Evolutionary conservation across 2,329 filamentous ascomycete genomes (phyloP), one percentile per base, ranked within the genome.

Genomic region (Calonectria pseudoreteaudii): DNA sequence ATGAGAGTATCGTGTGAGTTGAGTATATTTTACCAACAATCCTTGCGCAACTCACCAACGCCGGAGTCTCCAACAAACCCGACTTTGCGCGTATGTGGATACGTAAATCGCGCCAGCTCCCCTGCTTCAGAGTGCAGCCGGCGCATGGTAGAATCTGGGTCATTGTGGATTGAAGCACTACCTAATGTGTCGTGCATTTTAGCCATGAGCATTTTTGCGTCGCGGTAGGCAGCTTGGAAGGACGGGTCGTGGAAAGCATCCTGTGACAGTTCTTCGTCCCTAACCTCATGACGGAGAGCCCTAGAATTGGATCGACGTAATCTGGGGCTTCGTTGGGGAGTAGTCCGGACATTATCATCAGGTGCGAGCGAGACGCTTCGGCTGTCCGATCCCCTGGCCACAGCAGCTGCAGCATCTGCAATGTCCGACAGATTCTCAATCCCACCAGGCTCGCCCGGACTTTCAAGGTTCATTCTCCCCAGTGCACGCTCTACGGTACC

Each of bases 1-100:
- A 13, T 23, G 3, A 13, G 34, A 20, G 2, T 26, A 6, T 3
- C 13, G 26, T 20, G 20, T 58, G 0, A 18, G 4, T 4, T 1
- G 26, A 14, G 20, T 26, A 13, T 38, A n/a, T 14, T 9, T 23
- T 18, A 16, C 5, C 16, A 16, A 38, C 2, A 6, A 36, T 13
- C 20, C 11, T 0, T 26, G 30, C 4, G 20, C 20, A 2, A 72
- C 83, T 76, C 76, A 86, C 86, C 86, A 41, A 85, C 86, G 4
- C 87, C 88, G 16, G 87, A 87, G 73, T 88, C 87, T 0, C 88
- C 88, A 0, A 89, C 86, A 49, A 89, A 85, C 0, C 86, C 87
- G 0, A 89, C 86, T 4, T 79, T 86, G 20, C 86, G 81, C 2
- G 82, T 85, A 0, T 84, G 81, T 0, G 84, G 84, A 31, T 83